Evolutionary conservation across 106 monocot species (phyloP).

Genomic region (Dendrobium officinale): DNA sequence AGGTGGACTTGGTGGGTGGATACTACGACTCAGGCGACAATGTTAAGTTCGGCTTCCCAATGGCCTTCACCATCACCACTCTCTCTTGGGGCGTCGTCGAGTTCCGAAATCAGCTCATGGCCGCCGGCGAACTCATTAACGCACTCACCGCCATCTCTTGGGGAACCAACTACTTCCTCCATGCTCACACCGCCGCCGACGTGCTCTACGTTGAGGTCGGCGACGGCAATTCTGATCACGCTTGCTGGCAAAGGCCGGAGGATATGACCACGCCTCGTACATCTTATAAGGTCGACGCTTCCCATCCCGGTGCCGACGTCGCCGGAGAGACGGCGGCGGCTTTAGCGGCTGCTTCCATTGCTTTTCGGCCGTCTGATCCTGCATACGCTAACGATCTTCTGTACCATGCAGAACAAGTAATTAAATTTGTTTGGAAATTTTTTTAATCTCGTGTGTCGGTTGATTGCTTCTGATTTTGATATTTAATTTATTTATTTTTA

Average conservation of each 20-base stretch:
- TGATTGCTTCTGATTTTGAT: neutral
- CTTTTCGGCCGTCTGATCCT: slow-evolving; percentile 17
- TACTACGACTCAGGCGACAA: slow-evolving; percentile 88
- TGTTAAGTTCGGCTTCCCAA: slow-evolving; percentile 77
- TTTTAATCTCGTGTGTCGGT: neutral
- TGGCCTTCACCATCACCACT: slow-evolving; percentile 64
- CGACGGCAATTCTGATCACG: slow-evolving; percentile 72
- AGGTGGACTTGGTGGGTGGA: slow-evolving; percentile 77
- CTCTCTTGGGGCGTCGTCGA: slow-evolving; percentile 66
- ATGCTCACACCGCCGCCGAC: slow-evolving; percentile 30
- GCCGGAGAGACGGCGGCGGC: slow-evolving; percentile 67
- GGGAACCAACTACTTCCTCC: slow-evolving; percentile 69
- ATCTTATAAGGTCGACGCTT: slow-evolving; percentile 24
- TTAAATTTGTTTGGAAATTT: neutral
- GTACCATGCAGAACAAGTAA: slow-evolving; percentile 38
- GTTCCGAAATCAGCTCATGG: slow-evolving; percentile 12
- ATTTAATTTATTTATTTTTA: neutral
- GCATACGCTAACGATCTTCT: slow-evolving; percentile 30
- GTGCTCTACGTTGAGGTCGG: slow-evolving; percentile 61
- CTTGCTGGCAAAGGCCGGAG: slow-evolving; percentile 75
- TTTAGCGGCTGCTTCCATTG: slow-evolving; percentile 52
- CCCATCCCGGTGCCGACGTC: slow-evolving; percentile 46
- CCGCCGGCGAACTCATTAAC: slow-evolving; percentile 36
- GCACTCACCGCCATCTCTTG: slow-evolving; percentile 44
- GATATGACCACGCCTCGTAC: slow-evolving; percentile 66